These are phyloP conservation scores for Pseudozyma sp. DNA, from an alignment of 1,284 basidiomycete genomes.

Conservation along the genomic window DNA sequence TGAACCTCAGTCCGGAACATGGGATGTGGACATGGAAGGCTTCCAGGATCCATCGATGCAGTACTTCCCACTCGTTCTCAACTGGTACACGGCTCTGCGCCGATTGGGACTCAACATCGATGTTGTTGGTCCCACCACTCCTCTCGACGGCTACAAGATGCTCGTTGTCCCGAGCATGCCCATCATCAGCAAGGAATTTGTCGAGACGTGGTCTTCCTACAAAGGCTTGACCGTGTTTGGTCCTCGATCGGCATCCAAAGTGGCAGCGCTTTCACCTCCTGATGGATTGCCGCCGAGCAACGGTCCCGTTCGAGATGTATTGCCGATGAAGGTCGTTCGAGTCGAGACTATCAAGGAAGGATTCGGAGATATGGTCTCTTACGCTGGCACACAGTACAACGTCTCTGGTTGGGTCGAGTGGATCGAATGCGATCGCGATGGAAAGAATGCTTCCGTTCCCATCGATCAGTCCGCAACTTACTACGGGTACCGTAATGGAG, in stretches of 20 bases:
- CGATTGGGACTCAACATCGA: constrained; percentile 52
- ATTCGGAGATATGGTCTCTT: constrained; percentile 43
- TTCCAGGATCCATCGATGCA: constrained; percentile 44
- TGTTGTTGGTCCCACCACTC: constrained; percentile 35
- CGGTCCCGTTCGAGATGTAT: constrained; percentile 35
- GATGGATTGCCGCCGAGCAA: constrained; percentile 45
- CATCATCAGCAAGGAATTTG: constrained; percentile 39
- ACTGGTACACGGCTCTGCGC: constrained; percentile 49
- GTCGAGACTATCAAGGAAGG: constrained; percentile 46
- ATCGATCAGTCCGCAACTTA: constrained; percentile 27
- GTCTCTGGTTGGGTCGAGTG: constrained; percentile 52
- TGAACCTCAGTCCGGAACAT: constrained; percentile 50
- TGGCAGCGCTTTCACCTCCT: constrained; percentile 45
- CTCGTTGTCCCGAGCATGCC: constrained; percentile 50
- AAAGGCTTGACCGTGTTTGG: constrained; percentile 45
- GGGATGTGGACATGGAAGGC: constrained; percentile 25
- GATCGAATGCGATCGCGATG: constrained; percentile 51
- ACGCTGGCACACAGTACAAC: constrained; percentile 38
- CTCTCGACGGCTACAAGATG: constrained; percentile 47
- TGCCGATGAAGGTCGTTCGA: constrained; percentile 46
- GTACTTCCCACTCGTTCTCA: constrained; percentile 43
- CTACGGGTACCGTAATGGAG: constrained; percentile 45
- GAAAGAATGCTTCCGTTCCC: constrained; percentile 29
- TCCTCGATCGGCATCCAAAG: constrained; percentile 47
- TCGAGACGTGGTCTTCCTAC: constrained; percentile 30